These are phyloP conservation scores for Aureobasidium sp. DNA, from an alignment of 2,329 filamentous ascomycete species.

Conservation along the genomic window DNA sequence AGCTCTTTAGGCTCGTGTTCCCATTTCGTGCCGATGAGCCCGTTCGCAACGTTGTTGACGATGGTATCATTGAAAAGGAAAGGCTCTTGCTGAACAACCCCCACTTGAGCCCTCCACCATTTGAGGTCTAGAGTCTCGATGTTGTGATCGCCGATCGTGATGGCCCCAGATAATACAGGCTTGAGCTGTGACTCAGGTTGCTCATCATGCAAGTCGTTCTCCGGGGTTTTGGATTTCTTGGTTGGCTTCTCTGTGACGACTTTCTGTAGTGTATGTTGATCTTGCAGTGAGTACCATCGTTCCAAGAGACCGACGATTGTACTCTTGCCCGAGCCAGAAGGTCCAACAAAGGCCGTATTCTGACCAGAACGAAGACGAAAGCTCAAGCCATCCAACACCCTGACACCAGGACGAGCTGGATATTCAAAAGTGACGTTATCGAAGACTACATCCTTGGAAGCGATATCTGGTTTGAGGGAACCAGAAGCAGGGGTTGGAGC, in stretches of 20 bases:
- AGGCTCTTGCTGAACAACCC: conserved; percentile 90
- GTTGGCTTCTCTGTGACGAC: neutral
- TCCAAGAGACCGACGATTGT: conserved; percentile 85
- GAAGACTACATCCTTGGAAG: conserved; percentile 80
- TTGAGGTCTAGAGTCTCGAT: conserved; percentile 85
- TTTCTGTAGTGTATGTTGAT: neutral
- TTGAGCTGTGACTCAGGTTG: neutral
- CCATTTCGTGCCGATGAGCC: conserved; percentile 20
- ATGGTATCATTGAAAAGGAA: conserved; percentile 83
- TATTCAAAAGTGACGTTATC: conserved; percentile 82
- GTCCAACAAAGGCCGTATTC: conserved; percentile 95
- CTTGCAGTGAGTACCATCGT: conserved; percentile 67
- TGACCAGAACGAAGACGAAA: conserved; percentile 81
- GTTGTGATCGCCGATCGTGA: conserved; percentile 77
- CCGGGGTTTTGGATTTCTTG: neutral
- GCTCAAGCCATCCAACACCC: conserved; percentile 72
- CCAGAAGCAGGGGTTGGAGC: neutral
- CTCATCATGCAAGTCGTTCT: neutral
- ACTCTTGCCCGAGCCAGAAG: conserved; percentile 91
- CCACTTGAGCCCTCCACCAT: conserved; percentile 82
- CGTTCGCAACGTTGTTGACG: conserved; percentile 64
- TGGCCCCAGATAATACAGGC: conserved; percentile 62
- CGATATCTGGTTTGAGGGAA: conserved; percentile 17
- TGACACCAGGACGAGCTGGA: conserved; percentile 83
- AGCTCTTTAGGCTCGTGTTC: conserved; percentile 58